These are phyloP conservation scores for Magnusiomyces starmeri DNA, from an alignment of 1,139 yeast genomes.

Conservation along the genomic window DNA sequence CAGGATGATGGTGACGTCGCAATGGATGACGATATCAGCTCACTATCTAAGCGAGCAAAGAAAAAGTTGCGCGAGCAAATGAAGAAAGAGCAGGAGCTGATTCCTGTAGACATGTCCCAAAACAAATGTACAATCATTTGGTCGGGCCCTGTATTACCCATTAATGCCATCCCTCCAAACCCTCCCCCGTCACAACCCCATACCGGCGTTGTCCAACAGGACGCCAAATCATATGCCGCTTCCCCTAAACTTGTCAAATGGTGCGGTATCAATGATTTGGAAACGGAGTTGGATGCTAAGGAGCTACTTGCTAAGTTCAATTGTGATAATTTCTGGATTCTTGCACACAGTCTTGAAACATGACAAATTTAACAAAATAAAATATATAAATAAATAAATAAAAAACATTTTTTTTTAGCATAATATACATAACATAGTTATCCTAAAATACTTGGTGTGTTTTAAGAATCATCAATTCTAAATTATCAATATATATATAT, in stretches of 20 bases:
- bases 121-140: conserved; percentile 57
- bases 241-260: conserved; percentile 41
- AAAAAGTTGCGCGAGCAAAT: conserved; percentile 5
- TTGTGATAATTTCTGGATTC: conserved; percentile 53
- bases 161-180: neutral
- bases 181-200: neutral
- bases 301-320: conserved; percentile 45
- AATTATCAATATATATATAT: too few species aligned
- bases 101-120: conserved; percentile 36
- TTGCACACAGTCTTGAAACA: conserved; percentile 21
- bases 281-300: conserved; percentile 49
- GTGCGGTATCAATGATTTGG: conserved; percentile 52
- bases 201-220: neutral
- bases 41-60: neutral
- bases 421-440: too few species aligned
- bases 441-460: too few species aligned
- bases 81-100: conserved; percentile 8
- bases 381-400: too few species aligned
- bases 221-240: neutral
- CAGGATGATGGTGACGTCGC: conserved; percentile 12
- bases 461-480: too few species aligned
- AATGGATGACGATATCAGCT: neutral
- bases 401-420: too few species aligned
- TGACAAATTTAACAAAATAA: too few species aligned
- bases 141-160: conserved; percentile 57